Conservation (phyloP, 805 yeast species). For the Schwanniomyces sp. region DNA sequence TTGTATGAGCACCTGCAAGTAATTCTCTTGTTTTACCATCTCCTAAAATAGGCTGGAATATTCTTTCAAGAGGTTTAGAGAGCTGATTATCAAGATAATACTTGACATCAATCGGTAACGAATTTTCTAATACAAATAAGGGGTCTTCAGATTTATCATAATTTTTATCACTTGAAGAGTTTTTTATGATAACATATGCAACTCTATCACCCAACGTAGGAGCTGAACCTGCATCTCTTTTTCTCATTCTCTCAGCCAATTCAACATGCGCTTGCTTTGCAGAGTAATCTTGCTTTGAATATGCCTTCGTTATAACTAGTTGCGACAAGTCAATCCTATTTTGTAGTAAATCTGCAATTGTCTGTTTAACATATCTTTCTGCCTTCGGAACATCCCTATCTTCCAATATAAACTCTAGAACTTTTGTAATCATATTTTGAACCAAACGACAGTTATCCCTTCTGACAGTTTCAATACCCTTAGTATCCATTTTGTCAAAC, state of each 20-base stretch:
- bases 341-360: conserved; percentile 87
- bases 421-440: conserved; percentile 91
- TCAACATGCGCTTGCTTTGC: conserved; percentile 98
- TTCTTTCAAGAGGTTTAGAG: conserved; percentile 88
- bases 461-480: conserved; percentile 97
- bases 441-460: conserved; percentile 96
- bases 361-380: conserved; percentile 76
- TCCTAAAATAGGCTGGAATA: conserved; percentile 93
- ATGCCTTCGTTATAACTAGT: conserved; percentile 88
- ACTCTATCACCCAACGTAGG: conserved; percentile 97
- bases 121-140: conserved; percentile 84
- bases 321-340: conserved; percentile 91
- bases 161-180: conserved; percentile 77
- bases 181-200: conserved; percentile 82
- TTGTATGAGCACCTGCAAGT: conserved; percentile 79
- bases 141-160: conserved; percentile 98
- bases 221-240: conserved; percentile 96
- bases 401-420: conserved; percentile 78
- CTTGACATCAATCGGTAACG: conserved; percentile 90
- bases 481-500: conserved; percentile 95
- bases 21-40: conserved; percentile 78
- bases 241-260: conserved; percentile 91
- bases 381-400: conserved; percentile 87
- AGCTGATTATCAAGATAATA: conserved; percentile 92
- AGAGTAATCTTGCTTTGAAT: conserved; percentile 86